Conservation (phyloP, 1,139 yeast species). For the Hansenula sp. region DNA sequence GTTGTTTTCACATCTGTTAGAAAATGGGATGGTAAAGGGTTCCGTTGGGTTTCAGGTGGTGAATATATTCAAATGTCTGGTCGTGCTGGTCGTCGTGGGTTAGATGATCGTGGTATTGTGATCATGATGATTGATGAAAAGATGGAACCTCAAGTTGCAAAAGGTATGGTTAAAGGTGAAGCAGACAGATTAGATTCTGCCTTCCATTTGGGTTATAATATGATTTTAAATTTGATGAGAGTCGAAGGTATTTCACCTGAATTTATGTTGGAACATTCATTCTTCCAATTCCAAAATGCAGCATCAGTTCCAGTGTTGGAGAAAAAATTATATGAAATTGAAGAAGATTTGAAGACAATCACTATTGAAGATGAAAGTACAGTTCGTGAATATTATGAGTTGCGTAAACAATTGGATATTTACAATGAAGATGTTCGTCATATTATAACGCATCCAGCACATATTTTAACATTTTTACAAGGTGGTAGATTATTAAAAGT, state of each 20-base stretch:
- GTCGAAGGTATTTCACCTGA: constrained; percentile 99
- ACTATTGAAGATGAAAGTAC: constrained; percentile 68
- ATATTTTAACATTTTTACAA: constrained; percentile 76
- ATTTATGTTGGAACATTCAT: constrained; percentile 91
- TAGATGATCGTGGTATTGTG: constrained; percentile 98
- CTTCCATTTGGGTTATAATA: constrained; percentile 92
- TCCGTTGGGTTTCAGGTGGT: constrained; percentile 99
- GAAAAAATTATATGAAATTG: constrained; percentile 49
- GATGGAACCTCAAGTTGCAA: constrained; percentile 99
- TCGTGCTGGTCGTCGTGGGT: constrained; percentile 99
- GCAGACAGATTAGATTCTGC: constrained; percentile 96
- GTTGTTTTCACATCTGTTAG: constrained; percentile 97
- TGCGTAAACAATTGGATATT: constrained; percentile 62
- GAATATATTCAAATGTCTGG: constrained; percentile 99
- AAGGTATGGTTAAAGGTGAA: constrained; percentile 98
- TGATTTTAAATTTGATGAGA: constrained; percentile 92
- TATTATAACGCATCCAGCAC: constrained; percentile 90
- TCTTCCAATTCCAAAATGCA: constrained; percentile 92
- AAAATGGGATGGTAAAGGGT: constrained; percentile 96
- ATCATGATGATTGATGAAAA: constrained; percentile 99
- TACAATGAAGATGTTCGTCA: constrained; percentile 78
- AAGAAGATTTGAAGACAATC: constrained; percentile 42
- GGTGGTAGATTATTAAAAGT: constrained; percentile 83
- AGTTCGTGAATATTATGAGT: constrained; percentile 78
- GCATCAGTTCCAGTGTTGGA: constrained; percentile 86